phyloP scores from a whole-genome alignment of 345 rosid species.

The Populus pruinosa region DNA sequence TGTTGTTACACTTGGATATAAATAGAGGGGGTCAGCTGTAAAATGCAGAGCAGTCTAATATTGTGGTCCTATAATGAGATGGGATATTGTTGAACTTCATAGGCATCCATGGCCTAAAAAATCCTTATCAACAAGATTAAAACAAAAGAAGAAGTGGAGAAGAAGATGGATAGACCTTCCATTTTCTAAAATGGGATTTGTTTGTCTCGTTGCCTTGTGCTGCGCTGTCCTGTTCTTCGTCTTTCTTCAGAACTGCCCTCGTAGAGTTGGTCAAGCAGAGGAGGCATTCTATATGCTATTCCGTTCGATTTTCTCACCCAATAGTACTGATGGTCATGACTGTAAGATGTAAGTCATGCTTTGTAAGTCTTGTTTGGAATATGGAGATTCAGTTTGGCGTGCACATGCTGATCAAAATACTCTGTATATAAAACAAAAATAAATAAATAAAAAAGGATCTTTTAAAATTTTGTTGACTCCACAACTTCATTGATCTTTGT shows the following conservation, averaged over 20 bases:
- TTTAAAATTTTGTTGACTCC: too few species aligned
- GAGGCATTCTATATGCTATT: too few species aligned
- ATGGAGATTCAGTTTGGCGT: too few species aligned
- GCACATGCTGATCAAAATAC: too few species aligned
- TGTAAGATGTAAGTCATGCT: too few species aligned
- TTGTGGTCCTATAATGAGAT: slow-evolving; percentile 2
- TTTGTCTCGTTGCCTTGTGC: slow-evolving; percentile 1
- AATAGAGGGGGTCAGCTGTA: background rate
- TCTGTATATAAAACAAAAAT: too few species aligned
- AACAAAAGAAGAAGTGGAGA: background rate
- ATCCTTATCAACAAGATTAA: background rate
- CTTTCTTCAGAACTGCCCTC: background rate
- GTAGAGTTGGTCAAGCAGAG: too few species aligned
- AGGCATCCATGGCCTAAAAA: slow-evolving; percentile 20
- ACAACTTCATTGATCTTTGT: too few species aligned
- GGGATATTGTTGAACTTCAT: background rate
- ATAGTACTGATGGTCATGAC: too few species aligned
- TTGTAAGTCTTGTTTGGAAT: too few species aligned
- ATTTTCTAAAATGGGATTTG: background rate
- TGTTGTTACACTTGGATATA: background rate
- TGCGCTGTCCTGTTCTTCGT: background rate
- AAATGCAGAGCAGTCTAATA: background rate
- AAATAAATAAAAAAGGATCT: too few species aligned
- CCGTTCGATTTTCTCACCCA: too few species aligned
- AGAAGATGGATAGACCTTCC: background rate